These are phyloP conservation scores for Fennellomyces sp. DNA, from an alignment of 371 early-diverging fungal genomes.

Conservation along the genomic window DNA sequence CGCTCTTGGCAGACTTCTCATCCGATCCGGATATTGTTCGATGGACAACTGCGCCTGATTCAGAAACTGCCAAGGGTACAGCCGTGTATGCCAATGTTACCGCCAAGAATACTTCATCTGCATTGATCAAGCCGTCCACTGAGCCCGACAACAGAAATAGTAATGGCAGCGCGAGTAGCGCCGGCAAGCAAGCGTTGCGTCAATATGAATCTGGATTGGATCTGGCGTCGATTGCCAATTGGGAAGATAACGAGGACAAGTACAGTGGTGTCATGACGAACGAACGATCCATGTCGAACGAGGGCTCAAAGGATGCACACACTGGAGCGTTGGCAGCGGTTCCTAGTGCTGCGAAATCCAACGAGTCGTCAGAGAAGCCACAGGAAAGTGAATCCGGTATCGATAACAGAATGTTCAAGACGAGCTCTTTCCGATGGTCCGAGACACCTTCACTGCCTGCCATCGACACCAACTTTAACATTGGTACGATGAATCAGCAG, in stretches of 20 bases:
- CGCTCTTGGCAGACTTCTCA: slow-evolving; percentile 24
- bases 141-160: slow-evolving; percentile 3
- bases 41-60: slow-evolving; percentile 34
- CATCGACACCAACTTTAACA: slow-evolving; percentile 18
- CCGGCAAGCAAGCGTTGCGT: not conserved
- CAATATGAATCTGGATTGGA: slow-evolving; percentile 15
- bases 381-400: not conserved
- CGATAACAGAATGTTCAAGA: slow-evolving; percentile 3
- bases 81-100: not conserved
- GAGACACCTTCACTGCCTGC: slow-evolving; percentile 18
- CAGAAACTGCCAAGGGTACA: slow-evolving; percentile 8
- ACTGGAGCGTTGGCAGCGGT: not conserved
- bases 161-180: not conserved
- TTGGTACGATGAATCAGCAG: not conserved
- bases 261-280: slow-evolving; percentile 3
- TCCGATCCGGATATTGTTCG: slow-evolving; percentile 39
- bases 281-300: slow-evolving; percentile 4
- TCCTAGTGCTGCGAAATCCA: not conserved
- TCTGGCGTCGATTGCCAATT: slow-evolving; percentile 7
- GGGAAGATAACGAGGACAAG: slow-evolving; percentile 5
- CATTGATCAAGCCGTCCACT: not conserved
- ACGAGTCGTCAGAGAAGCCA: not conserved
- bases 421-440: slow-evolving; percentile 24
- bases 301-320: not conserved
- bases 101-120: not conserved